These are phyloP conservation scores for Herpetomonas samuelpessoai DNA, from an alignment of 208 protist genomes.

Conservation along the genomic window DNA sequence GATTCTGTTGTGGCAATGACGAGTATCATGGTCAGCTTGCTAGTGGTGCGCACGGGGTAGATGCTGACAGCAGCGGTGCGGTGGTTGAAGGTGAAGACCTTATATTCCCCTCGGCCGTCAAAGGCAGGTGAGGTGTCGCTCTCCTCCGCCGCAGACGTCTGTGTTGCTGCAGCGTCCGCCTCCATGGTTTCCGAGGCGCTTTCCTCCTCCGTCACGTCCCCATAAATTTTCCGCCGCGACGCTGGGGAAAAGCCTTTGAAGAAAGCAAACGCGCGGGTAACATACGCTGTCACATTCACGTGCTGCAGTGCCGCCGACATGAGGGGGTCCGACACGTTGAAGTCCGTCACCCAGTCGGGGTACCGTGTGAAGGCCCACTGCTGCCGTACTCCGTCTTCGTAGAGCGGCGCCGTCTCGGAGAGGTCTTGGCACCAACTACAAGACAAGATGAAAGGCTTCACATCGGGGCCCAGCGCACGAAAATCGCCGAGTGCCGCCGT, in stretches of 20 bases:
- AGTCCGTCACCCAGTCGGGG: neutral
- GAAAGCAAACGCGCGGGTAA: neutral
- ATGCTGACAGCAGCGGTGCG: constrained; percentile 14
- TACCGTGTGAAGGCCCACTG: neutral
- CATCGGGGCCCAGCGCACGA: too few species aligned
- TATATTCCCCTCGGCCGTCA: neutral
- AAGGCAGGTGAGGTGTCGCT: neutral
- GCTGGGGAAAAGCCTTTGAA: neutral
- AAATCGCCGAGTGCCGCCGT: neutral
- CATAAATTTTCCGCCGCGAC: too few species aligned
- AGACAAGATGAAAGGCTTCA: neutral
- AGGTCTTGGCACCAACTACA: neutral
- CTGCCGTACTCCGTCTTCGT: neutral
- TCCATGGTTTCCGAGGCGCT: neutral
- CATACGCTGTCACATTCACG: neutral
- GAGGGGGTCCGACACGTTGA: neutral
- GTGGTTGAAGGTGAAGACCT: constrained; percentile 7
- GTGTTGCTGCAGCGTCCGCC: neutral
- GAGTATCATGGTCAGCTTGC: constrained; percentile 13
- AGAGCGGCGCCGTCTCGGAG: neutral
- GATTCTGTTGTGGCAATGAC: constrained; percentile 7
- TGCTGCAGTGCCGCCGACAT: neutral
- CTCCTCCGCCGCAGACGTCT: neutral
- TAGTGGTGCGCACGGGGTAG: constrained; percentile 11
- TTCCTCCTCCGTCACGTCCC: neutral